Base-by-base conservation (phyloP, 495 filamentous ascomycete species). In the Amorphotheca resinae region DNA sequence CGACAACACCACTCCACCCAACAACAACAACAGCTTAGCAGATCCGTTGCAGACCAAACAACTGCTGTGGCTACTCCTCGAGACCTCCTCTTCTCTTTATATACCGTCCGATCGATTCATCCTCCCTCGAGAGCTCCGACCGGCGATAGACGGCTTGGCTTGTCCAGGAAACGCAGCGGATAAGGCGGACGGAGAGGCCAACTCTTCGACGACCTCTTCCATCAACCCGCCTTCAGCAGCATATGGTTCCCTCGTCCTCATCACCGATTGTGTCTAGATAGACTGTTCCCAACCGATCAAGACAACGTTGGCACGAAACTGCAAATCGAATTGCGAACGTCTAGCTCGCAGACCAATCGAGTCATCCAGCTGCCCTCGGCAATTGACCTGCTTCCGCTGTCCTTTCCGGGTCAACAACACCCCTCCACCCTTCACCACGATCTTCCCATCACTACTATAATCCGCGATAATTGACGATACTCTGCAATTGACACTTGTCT, bases 131-230 rank as follows among this genome's bases (percentile, higher is more conserved):
- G n/a, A n/a, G n/a, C n/a, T n/a, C n/a, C n/a, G n/a, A n/a, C n/a
- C n/a, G n/a, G n/a, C n/a, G n/a, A n/a, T n/a, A n/a, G n/a, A n/a
- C n/a, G n/a, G n/a, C n/a, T n/a, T n/a, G n/a, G n/a, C 21, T 14
- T 22, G 2, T 38, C 15, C 2, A 38, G 52, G 42, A 44, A 34
- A 33, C 46, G 55, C 49, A 50, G 28, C 46, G 44, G 48, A 50
- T 46, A 61, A 58, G 64, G 60, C 60, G 60, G 60, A 57, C 51
- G 62, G 59, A 62, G 25, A 28, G 11, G 65, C 62, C 57, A 66
- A 58, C 62, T 64, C 63, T 63, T 65, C 54, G 48, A 57, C 64
- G 58, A 49, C 65, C 59, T 63, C 53, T 65, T 62, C 63, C 53
- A 51, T 49, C 33, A 48, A 60, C 40, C 49, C 50, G 46, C 36